phyloP scores from a whole-genome alignment of 441 rosid genomes.

The Jatropha podagrica region DNA sequence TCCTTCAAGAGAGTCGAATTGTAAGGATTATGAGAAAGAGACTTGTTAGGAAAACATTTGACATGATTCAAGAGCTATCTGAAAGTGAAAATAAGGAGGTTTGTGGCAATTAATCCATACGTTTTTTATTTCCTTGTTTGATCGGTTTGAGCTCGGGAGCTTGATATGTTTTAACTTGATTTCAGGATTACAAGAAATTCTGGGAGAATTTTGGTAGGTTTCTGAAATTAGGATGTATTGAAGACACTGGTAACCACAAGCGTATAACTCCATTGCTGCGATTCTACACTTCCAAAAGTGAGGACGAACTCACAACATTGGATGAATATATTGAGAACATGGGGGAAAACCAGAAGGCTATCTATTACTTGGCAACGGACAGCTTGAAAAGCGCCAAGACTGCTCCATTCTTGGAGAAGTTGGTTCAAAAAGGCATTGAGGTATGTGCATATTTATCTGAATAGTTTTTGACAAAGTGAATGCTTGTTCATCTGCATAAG shows the following conservation, averaged over 20 bases:
- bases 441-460: conserved; percentile 33
- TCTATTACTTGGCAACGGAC: conserved; percentile 87
- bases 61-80: conserved; percentile 91
- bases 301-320: conserved; percentile 77
- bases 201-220: conserved; percentile 98
- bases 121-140: conserved; percentile 6
- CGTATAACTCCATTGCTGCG: conserved; percentile 83
- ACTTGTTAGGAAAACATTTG: conserved; percentile 91
- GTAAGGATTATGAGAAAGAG: conserved; percentile 99
- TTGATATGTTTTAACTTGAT: conserved; percentile 15
- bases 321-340: conserved; percentile 91
- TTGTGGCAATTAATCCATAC: conserved; percentile 2
- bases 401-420: conserved; percentile 95
- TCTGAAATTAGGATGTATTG: conserved; percentile 88
- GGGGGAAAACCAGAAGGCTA: conserved; percentile 92
- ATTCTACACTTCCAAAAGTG: conserved; percentile 81
- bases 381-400: conserved; percentile 89
- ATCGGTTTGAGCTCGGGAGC: conserved; percentile 3
- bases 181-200: conserved; percentile 93
- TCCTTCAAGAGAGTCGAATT: conserved; percentile 96
- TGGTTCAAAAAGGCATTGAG: conserved; percentile 87
- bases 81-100: conserved; percentile 96
- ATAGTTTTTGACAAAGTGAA: not conserved
- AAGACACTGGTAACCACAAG: conserved; percentile 92
- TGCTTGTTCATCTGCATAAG: not conserved